phyloP scores from a whole-genome alignment of 2,329 filamentous ascomycete species.

The Ambrosiella xylebori region DNA sequence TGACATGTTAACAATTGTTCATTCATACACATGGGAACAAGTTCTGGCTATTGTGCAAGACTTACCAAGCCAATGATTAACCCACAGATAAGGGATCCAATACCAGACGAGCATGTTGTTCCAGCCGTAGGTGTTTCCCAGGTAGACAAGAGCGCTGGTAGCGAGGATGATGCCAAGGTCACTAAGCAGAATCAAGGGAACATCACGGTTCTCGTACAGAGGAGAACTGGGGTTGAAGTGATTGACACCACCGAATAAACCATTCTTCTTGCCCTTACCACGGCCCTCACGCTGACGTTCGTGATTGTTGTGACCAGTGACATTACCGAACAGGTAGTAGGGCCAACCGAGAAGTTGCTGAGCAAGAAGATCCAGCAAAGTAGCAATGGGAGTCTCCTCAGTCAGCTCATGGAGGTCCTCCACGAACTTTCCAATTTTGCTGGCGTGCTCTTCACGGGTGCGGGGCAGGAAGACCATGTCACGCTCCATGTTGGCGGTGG shows the following conservation, averaged over 20 bases:
- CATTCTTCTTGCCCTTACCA: slow-evolving; percentile 82
- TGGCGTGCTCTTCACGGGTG: slow-evolving; percentile 67
- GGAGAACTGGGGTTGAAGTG: slow-evolving; percentile 84
- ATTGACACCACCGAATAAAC: slow-evolving; percentile 66
- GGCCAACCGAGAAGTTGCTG: slow-evolving; percentile 93
- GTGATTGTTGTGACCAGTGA: slow-evolving; percentile 93
- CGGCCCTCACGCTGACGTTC: slow-evolving; percentile 82
- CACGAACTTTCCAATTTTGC: slow-evolving; percentile 51
- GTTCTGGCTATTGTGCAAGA: slow-evolving; percentile 15
- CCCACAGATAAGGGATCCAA: slow-evolving; percentile 86
- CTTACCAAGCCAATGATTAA: slow-evolving; percentile 97
- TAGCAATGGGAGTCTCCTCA: slow-evolving; percentile 85
- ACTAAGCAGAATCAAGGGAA: slow-evolving; percentile 68
- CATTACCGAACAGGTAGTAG: slow-evolving; percentile 77
- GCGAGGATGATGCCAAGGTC: slow-evolving; percentile 63
- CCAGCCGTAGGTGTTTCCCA: slow-evolving; percentile 67
- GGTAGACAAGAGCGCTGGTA: slow-evolving; percentile 41
- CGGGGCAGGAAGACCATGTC: slow-evolving; percentile 99
- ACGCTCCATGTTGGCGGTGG: slow-evolving; percentile 87
- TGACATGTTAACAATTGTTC: neutral
- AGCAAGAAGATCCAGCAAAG: slow-evolving; percentile 51
- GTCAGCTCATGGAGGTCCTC: slow-evolving; percentile 79
- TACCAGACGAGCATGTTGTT: slow-evolving; percentile 88
- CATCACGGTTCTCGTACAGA: slow-evolving; percentile 80
- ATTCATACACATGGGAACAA: neutral